Conservation (phyloP, 345 rosid genomes). For the Eucalyptus cloeziana region DNA sequence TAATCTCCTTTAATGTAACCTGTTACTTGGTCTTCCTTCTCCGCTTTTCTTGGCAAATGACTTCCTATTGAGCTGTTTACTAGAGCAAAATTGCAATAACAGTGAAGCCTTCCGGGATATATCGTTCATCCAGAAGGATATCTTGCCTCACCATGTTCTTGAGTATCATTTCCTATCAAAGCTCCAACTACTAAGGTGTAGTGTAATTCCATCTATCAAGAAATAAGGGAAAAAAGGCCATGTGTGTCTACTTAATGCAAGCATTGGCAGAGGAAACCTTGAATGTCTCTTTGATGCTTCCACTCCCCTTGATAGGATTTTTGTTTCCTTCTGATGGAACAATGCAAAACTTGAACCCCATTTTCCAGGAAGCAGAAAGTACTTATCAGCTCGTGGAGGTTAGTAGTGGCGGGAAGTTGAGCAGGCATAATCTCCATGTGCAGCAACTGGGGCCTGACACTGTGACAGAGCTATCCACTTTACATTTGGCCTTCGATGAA, state of each 20-base stretch:
- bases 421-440: slow-evolving; percentile 88
- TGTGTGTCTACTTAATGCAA: not conserved
- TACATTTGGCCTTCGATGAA: slow-evolving; percentile 57
- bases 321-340: not conserved
- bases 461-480: slow-evolving; percentile 61
- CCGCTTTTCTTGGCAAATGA: not conserved
- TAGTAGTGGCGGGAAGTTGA: slow-evolving; percentile 84
- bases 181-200: not conserved
- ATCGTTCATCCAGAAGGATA: not conserved
- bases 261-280: not conserved
- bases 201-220: not conserved
- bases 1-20: not conserved
- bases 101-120: not conserved
- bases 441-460: slow-evolving; percentile 90
- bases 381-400: slow-evolving; percentile 76
- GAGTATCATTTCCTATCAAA: not conserved
- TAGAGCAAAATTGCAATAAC: not conserved
- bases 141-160: not conserved
- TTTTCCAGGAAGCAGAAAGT: slow-evolving; percentile 59
- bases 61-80: not conserved
- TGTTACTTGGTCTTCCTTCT: not conserved
- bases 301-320: not conserved
- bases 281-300: not conserved
- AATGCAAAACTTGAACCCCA: not conserved
- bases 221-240: not conserved